Evolutionary conservation across 108 stramenopile genomes (phyloP).

Genomic region (Discostella stelligeroides): DNA sequence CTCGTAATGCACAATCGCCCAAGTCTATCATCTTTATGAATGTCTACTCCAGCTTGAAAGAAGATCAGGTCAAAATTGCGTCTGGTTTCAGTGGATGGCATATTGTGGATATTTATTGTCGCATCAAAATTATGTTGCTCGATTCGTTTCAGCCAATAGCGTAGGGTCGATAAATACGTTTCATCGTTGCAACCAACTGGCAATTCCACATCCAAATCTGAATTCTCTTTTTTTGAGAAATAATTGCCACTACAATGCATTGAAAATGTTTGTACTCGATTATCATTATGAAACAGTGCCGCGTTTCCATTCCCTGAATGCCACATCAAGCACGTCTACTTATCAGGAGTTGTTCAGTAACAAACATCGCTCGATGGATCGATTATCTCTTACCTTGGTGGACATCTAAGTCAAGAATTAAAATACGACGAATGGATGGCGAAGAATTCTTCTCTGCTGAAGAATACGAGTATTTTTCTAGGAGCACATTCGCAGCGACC

Average conservation of each 20-base stretch:
- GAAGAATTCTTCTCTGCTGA: not conserved
- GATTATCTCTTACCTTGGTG: constrained; percentile 72
- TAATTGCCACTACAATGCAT: constrained; percentile 85
- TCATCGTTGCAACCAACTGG: constrained; percentile 73
- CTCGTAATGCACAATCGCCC: constrained; percentile 70
- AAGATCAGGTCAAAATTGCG: constrained; percentile 74
- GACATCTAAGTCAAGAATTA: constrained; percentile 91
- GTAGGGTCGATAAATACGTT: constrained; percentile 70
- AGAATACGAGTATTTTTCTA: constrained; percentile 52
- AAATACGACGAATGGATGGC: constrained; percentile 51
- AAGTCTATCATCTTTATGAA: constrained; percentile 75
- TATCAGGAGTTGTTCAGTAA: not conserved
- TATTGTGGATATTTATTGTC: not conserved
- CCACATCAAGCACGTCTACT: not conserved
- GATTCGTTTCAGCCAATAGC: constrained; percentile 73
- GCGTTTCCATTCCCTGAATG: constrained; percentile 78
- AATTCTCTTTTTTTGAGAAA: constrained; percentile 77
- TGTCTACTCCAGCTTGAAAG: constrained; percentile 88
- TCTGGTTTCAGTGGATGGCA: not conserved
- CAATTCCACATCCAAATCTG: constrained; percentile 83
- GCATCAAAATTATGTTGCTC: constrained; percentile 34
- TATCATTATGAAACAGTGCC: constrained; percentile 65
- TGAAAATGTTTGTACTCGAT: constrained; percentile 74
- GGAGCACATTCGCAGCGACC: constrained; percentile 86
- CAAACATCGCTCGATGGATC: no score